Evolutionary conservation across 805 yeast genomes (phyloP), one percentile per base, ranked within the genome.

Genomic region (Candida yuanshanica): DNA sequence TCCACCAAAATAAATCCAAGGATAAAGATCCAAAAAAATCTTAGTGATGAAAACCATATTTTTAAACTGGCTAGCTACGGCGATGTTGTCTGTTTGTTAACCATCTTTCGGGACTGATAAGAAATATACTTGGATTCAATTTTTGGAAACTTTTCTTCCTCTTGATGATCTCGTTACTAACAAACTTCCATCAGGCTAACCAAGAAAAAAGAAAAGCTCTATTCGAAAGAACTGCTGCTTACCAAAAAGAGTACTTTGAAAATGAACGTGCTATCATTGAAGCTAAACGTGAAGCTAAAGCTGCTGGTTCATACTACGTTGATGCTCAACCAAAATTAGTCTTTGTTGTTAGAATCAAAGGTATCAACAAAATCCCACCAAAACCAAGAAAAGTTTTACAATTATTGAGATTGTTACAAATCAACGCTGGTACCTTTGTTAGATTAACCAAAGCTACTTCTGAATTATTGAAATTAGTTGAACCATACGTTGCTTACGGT

Each of bases 371-470:
- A 84, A 88, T 90, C 63, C 86, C 96, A 67, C 96, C 97, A 66
- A 90, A 90, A 84, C 96, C 96, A 81, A 89, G 96, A 86, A 90
- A 90, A 86, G 95, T 90, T 64, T 72, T 88, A 71, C 96, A 84
- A 75, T 81, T 89, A 69, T 78, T 87, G 72, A 83, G 96, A 80
- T 81, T 88, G 72, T 78, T 81, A 68, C 95, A 86, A 78, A 85
- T 88, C 73, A 88, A 88, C 80, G 78, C 93, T 63, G 96, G 91
- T 81, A 93, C 85, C 55, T 88, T 88, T 66, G 95, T 88, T 66
- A 88, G 83, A 74, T 82, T 88, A 63, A 88, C 95, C 82, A 88
- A 88, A 81, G 95, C 96, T 63, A 88, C 96, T 64, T 61, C 80
- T 58, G 96, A 88, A 79, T 81, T 88, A 68, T 79, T 88, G 72